Evolutionary conservation across 345 rosid genomes (phyloP), one percentile per base, ranked within the genome.

Genomic region (Eucalyptus brandiana): DNA sequence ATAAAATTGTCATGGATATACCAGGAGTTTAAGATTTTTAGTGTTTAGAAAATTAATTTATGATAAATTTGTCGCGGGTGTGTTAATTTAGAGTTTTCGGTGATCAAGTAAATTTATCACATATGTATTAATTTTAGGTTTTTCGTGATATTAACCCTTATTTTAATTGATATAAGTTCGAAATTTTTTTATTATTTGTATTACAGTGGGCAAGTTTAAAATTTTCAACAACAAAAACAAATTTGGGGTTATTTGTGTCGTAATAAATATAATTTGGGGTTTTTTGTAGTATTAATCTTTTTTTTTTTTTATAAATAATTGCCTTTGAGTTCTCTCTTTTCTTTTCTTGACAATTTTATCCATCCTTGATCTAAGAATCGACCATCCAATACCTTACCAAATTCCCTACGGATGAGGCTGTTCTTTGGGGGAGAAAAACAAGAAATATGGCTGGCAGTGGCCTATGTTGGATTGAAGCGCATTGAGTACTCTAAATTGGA

Each of bases 31-130:
- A 19, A 53, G 24, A 19, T 53, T 53, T 53, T 53, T 8, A 53
- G 24, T n/a, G n/a, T n/a, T n/a, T n/a, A n/a, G n/a, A n/a, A 53
- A 19, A 53, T 53, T 53, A 53, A 0, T 53, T 53, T 8, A 53
- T 3, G 1, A 53, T 19, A 53, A 53, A 53, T 8, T 1, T 53
- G 0, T 53, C 5, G 1, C 0, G 0, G 0, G 2, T 19, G 9
- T 19, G 0, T 0, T 53, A 4, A 2, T 19, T 53, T 53, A 53
- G 2, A 53, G 26, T 53, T 53, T 19, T 53, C 3, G 0, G 5
- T 19, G 2, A 19, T 53, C 0, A 8, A 2, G 5, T 53, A 8
- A 53, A 53, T 53, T 53, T 19, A 8, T 21, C 1, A 51, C 0
- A 51, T 53, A 53, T 53, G 1, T 21, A 53, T 21, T 53, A 21